Evolutionary conservation across 2,329 filamentous ascomycete species (phyloP).

Genomic region (Colletotrichum spaethianum): DNA sequence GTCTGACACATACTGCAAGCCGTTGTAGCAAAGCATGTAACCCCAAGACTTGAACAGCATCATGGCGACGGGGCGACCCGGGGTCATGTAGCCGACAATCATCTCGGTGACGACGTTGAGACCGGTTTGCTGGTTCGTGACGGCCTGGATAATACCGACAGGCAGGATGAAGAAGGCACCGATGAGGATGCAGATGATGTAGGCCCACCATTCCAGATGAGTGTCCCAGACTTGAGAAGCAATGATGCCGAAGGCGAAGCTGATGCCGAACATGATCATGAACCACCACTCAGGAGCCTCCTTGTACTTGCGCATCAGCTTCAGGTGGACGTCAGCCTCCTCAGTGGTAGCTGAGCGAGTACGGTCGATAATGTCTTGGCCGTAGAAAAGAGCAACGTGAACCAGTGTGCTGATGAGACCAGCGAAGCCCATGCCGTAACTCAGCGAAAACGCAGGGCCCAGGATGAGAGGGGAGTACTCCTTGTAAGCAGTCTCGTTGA

Average conservation of each 20-base stretch:
- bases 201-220: slow-evolving; percentile 61
- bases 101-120: slow-evolving; percentile 65
- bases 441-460: slow-evolving; percentile 68
- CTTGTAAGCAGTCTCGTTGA: slow-evolving; percentile 73
- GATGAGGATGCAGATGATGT: slow-evolving; percentile 57
- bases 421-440: slow-evolving; percentile 72
- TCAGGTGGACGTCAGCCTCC: slow-evolving; percentile 65
- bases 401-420: slow-evolving; percentile 67
- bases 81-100: slow-evolving; percentile 64
- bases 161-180: slow-evolving; percentile 59
- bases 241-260: slow-evolving; percentile 64
- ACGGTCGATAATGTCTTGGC: slow-evolving; percentile 60
- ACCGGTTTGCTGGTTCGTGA: slow-evolving; percentile 64
- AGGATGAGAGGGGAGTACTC: slow-evolving; percentile 69
- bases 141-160: slow-evolving; percentile 61
- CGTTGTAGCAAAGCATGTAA: slow-evolving; percentile 63
- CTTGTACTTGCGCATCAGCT: slow-evolving; percentile 70
- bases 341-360: slow-evolving; percentile 52
- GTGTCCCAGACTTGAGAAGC: slow-evolving; percentile 54
- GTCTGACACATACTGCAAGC: slow-evolving; percentile 62
- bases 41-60: slow-evolving; percentile 65
- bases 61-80: slow-evolving; percentile 63
- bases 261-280: slow-evolving; percentile 57
- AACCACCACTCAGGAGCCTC: slow-evolving; percentile 73
- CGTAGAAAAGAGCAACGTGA: slow-evolving; percentile 67